phyloP scores from a whole-genome alignment of 1,284 basidiomycete species.

The Coriolopsis trogii region DNA sequence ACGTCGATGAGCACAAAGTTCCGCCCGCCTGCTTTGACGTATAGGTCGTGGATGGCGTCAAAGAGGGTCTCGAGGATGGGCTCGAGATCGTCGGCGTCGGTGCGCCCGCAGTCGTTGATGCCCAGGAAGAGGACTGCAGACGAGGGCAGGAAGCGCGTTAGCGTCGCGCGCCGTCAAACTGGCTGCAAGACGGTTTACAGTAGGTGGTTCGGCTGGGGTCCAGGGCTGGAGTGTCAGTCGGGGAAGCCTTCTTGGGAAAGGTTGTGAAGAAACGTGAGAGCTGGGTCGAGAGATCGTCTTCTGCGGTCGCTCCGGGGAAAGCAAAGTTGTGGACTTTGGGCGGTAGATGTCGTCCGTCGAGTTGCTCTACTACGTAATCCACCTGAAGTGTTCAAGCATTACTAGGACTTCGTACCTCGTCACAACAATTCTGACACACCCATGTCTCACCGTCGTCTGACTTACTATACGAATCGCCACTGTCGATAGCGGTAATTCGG shows the following conservation, averaged over 20 bases:
- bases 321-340: conserved; percentile 23
- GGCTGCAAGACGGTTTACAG: neutral
- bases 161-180: neutral
- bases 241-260: conserved; percentile 9
- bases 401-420: no score
- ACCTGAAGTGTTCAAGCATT: no score
- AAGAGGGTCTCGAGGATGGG: conserved; percentile 23
- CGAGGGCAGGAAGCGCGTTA: neutral
- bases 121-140: conserved; percentile 23
- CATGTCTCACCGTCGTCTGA: no score
- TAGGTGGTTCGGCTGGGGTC: conserved; percentile 7
- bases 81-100: conserved; percentile 23
- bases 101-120: conserved; percentile 29
- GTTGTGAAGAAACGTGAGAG: conserved; percentile 12
- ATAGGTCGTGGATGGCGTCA: conserved; percentile 26
- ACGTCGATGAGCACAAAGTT: conserved; percentile 33
- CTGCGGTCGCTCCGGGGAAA: conserved; percentile 21
- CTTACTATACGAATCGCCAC: no score
- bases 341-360: no score
- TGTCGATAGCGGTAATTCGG: no score
- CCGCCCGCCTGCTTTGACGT: conserved; percentile 28
- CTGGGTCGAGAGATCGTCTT: conserved; percentile 24
- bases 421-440: no score
- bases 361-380: no score
- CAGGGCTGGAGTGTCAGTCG: neutral